Conservation (phyloP, 2,329 filamentous ascomycete species). For the Aureobasidium mangrovei region DNA sequence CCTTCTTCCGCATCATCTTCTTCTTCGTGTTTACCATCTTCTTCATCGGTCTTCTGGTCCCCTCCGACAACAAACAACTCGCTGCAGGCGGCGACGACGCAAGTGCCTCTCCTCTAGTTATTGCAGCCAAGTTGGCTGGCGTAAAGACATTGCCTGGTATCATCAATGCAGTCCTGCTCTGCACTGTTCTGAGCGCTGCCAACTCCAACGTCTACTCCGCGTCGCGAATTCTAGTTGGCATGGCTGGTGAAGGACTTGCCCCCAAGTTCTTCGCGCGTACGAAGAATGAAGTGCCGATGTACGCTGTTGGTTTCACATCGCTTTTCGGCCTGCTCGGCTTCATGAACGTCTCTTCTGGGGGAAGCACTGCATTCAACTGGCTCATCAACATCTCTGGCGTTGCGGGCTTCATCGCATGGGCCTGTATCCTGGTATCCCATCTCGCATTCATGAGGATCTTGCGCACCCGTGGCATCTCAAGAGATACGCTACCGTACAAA, state of each 20-base stretch:
- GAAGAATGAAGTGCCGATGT: conserved; percentile 37
- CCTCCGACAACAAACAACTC: conserved; percentile 29
- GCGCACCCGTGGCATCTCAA: conserved; percentile 57
- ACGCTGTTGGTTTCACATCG: conserved; percentile 36
- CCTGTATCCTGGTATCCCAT: conserved; percentile 62
- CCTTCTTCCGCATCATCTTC: conserved; percentile 29
- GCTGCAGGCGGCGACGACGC: conserved; percentile 26
- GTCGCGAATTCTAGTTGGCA: conserved; percentile 60
- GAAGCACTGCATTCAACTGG: conserved; percentile 62
- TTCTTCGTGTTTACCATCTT: conserved; percentile 30
- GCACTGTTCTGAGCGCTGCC: conserved; percentile 60
- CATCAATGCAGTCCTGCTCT: conserved; percentile 50
- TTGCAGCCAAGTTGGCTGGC: conserved; percentile 53
- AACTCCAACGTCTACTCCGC: conserved; percentile 45
- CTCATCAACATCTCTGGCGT: conserved; percentile 52
- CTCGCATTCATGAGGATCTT: conserved; percentile 62
- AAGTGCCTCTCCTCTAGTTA: conserved; percentile 55
- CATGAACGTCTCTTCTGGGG: conserved; percentile 59
- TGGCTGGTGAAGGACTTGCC: conserved; percentile 43
- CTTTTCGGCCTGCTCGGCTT: conserved; percentile 61
- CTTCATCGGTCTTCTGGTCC: conserved; percentile 28
- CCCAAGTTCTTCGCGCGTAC: conserved; percentile 35
- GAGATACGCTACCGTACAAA: conserved; percentile 59
- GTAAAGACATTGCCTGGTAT: conserved; percentile 53
- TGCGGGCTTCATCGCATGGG: conserved; percentile 57